Evolutionary conservation across 73 alveolate species (phyloP), one percentile per base, ranked within the genome.

Genomic region (Stentor coeruleus): DNA sequence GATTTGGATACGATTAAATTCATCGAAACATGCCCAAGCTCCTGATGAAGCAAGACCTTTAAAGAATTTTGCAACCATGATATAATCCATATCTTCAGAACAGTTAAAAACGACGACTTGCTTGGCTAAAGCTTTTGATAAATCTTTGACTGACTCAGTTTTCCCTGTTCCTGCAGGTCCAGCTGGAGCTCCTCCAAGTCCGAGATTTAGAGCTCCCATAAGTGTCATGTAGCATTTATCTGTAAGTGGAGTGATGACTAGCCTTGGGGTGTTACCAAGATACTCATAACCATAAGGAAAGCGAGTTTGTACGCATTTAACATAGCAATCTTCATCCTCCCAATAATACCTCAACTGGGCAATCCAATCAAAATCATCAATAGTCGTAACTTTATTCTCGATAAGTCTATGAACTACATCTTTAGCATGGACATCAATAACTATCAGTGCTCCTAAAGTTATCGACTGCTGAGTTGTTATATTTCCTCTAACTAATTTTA

Each of bases 151-250:
- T 58, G 99, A 93, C 82, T 97, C 99, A 0, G 99, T 97, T 91
- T 97, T 97, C 3, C 99, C 99, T 6, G 99, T 97, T 55, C 99
- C 99, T 3, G 99, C 99, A 0, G 99, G 99, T 28, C 99, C 99
- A 31, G 99, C 99, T 11, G 99, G 99, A 55, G 99, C 99, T 26
- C 99, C 99, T 41, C 99, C 99, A 84, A 96, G 74, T 85, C 96
- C 96, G 14, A 97, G 95, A 76, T 95, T 88, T 39, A 97, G 89
- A 3, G 99, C 99, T 37, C 99, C 99, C 99, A 97, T 97, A 28
- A 96, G 89, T 3, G 99, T 97, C 97, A 96, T 94, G 85, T 97
- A 94, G 77, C 99, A 96, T 94, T 96, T 98, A 93, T 98, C 99
- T 40, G 99, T 98, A 60, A 98, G 88, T 0, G 99, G 99, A 6